Evolutionary conservation across 2,329 filamentous ascomycete genomes (phyloP).

Genomic region (Colletotrichum shisoi): DNA sequence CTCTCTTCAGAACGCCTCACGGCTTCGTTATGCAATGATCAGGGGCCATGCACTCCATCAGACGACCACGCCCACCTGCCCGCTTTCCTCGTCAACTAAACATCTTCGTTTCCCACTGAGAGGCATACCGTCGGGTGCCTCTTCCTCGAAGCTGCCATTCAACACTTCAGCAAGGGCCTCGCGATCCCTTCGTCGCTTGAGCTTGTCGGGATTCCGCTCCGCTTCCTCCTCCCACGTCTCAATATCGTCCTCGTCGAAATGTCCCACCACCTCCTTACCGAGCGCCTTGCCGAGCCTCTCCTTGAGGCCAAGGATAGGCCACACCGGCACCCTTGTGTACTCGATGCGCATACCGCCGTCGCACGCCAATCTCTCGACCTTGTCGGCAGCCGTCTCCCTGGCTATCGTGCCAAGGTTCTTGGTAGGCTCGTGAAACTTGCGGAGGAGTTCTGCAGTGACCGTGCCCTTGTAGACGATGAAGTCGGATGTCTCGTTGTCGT

Average conservation of each 20-base stretch:
- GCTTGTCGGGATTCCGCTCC: conserved; percentile 41
- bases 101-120: conserved; percentile 51
- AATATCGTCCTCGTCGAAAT: conserved; percentile 50
- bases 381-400: conserved; percentile 15
- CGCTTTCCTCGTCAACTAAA: conserved; percentile 40
- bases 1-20: conserved; percentile 34
- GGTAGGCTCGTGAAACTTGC: conserved; percentile 59
- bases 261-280: conserved; percentile 60
- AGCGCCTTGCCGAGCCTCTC: conserved; percentile 64
- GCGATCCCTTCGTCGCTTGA: conserved; percentile 51
- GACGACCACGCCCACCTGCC: conserved; percentile 39
- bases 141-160: conserved; percentile 54
- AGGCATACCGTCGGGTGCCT: conserved; percentile 47
- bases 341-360: conserved; percentile 55
- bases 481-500: conserved; percentile 57
- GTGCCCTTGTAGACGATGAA: conserved; percentile 64
- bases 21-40: conserved; percentile 38
- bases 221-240: conserved; percentile 56
- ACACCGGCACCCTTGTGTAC: conserved; percentile 59
- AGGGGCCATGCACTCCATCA: conserved; percentile 29
- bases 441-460: conserved; percentile 58
- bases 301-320: conserved; percentile 63
- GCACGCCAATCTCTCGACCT: conserved; percentile 41
- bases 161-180: conserved; percentile 50
- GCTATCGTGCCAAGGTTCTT: conserved; percentile 46